Evolutionary conservation across 768 basidiomycete species (phyloP), one percentile per base, ranked within the genome.

Genomic region (Phylloporus arenicola): DNA sequence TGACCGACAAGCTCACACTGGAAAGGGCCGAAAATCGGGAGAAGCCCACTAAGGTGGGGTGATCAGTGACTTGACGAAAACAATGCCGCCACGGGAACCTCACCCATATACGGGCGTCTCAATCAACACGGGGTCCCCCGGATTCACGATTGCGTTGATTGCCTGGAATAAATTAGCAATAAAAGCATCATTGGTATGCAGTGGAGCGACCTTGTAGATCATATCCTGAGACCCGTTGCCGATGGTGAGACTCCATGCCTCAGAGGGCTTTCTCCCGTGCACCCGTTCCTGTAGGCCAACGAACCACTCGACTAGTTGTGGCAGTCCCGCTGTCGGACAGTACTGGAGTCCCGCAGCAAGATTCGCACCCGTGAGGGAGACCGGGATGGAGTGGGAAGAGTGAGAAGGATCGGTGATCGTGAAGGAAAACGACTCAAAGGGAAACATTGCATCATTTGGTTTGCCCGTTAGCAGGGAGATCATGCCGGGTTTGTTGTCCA

Each of bases 201-300:
- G 31, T 37, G 38, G 41, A 52, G 46, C 0, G 57, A 88, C 91
- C 78, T 94, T 96, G 71, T 77, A 86, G 43, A 97, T 79, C 56
- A 92, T 64, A 72, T 95, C 92, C 68, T 96, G 94, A 40, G 88
- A 89, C 12, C 94, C 94, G 33, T 77, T 75, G 1, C 93, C 92
- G 7, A 95, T 72, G 40, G 80, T 83, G 8, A 93, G 64, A 39
- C 74, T 71, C 92, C 93, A 98, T 8, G 82, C 83, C 55, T 80
- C 81, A 3, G 73, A 76, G 34, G 58, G 64, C 44, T 73, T 72
- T 38, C 90, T 75, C 4, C 79, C 79, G 59, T 98, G 94, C 35
- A 75, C 73, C 7, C 64, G 61, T 56, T 79, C 81, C 65, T 96
- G 92, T 45, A 98, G 69, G 4, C 79, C 80, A 44, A 74, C 67